Conservation (phyloP, 441 rosid species). For the Melastoma candidum region DNA sequence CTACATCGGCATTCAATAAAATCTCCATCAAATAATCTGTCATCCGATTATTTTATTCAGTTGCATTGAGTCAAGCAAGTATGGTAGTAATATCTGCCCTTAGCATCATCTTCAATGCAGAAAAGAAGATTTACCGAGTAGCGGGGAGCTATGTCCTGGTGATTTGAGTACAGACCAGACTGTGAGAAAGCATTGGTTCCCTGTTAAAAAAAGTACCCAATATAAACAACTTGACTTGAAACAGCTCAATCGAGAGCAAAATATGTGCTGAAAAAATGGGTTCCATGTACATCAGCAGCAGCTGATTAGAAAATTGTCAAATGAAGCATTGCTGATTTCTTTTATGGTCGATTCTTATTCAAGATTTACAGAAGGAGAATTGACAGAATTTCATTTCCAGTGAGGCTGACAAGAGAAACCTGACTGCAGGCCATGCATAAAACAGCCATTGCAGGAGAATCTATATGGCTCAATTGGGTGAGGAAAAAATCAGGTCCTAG, state of each 20-base stretch:
- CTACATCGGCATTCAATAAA: slow-evolving; percentile 21
- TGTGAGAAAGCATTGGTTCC: slow-evolving; percentile 91
- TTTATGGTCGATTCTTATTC: too few species aligned
- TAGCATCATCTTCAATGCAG: not conserved
- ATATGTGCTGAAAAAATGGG: too few species aligned
- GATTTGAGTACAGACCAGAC: slow-evolving; percentile 55
- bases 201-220: slow-evolving; percentile 13
- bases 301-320: too few species aligned
- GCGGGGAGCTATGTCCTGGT: slow-evolving; percentile 43
- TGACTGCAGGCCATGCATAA: slow-evolving; percentile 96
- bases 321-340: not conserved
- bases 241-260: too few species aligned
- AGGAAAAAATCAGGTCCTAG: slow-evolving; percentile 94
- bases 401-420: slow-evolving; percentile 24
- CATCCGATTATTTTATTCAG: too few species aligned
- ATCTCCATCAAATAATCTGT: not conserved
- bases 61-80: too few species aligned
- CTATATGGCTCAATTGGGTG: slow-evolving; percentile 81
- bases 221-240: too few species aligned
- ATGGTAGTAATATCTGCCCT: too few species aligned
- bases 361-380: too few species aligned
- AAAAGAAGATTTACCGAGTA: slow-evolving; percentile 56
- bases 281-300: too few species aligned
- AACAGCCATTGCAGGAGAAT: slow-evolving; percentile 89
- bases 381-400: not conserved